These are phyloP conservation scores for Apiospora kogelbergensis DNA, from an alignment of 2,329 filamentous ascomycete species.

Conservation along the genomic window DNA sequence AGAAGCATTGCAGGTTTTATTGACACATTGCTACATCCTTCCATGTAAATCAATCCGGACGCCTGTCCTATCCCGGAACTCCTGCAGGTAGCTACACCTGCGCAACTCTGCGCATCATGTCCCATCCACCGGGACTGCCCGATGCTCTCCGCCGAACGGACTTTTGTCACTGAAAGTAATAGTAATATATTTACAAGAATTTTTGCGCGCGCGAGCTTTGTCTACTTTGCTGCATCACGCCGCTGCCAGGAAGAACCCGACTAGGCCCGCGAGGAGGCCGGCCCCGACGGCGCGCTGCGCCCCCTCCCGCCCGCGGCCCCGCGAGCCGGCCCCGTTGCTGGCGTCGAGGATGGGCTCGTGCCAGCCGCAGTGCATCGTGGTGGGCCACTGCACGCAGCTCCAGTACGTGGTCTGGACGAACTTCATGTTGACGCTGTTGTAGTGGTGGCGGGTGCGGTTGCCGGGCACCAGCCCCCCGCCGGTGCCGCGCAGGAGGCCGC, in stretches of 20 bases:
- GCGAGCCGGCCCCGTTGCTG: conserved; percentile 17
- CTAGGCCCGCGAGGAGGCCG: conserved; percentile 17
- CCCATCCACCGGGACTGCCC: too few species aligned
- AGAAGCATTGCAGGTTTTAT: neutral
- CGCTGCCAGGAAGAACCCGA: neutral
- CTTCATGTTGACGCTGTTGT: neutral
- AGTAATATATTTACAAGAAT: neutral
- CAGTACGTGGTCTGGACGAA: conserved; percentile 40
- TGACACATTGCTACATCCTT: neutral
- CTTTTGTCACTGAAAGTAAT: neutral
- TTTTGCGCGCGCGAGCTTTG: neutral
- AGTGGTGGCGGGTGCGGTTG: neutral
- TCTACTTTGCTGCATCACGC: neutral
- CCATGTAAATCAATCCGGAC: neutral
- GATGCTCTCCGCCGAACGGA: neutral
- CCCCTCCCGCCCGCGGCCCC: conserved; percentile 13
- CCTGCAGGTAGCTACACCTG: neutral
- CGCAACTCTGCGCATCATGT: neutral
- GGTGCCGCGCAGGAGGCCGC: neutral
- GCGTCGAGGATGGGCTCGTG: conserved; percentile 36
- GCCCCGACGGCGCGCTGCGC: conserved; percentile 13
- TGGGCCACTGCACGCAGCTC: conserved; percentile 33
- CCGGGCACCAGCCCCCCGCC: neutral
- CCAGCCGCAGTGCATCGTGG: conserved; percentile 38
- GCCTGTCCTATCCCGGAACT: neutral